Conservation (phyloP, 2,329 filamentous ascomycete species). For the Phyllosticta citrichinensis region DNA sequence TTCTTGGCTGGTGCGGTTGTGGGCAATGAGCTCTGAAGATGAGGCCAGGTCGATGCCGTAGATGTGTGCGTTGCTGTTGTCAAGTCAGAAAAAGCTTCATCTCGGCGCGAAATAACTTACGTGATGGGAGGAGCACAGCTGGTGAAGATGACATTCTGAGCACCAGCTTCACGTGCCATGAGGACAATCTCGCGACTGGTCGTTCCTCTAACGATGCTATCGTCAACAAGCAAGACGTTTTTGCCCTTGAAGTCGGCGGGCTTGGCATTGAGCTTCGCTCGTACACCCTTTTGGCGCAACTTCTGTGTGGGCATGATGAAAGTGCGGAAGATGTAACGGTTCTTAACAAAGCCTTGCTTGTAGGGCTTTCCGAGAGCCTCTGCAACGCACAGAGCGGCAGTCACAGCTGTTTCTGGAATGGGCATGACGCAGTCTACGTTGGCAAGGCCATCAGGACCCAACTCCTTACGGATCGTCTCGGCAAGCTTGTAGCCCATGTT, state of each 20-base stretch:
- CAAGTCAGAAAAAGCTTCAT: not conserved
- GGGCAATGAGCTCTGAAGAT: constrained; percentile 60
- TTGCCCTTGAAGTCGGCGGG: constrained; percentile 72
- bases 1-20: constrained; percentile 50
- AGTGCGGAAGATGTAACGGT: constrained; percentile 78
- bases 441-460: constrained; percentile 59
- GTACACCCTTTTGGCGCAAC: constrained; percentile 72
- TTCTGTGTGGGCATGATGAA: constrained; percentile 82
- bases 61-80: constrained; percentile 61
- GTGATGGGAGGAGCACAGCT: constrained; percentile 75
- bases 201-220: constrained; percentile 80
- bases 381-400: constrained; percentile 68
- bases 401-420: constrained; percentile 75
- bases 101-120: constrained; percentile 19
- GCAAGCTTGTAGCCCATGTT: constrained; percentile 81
- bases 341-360: constrained; percentile 78
- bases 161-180: constrained; percentile 79
- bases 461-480: constrained; percentile 54
- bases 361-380: constrained; percentile 66
- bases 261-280: constrained; percentile 83
- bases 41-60: constrained; percentile 72
- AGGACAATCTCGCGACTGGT: constrained; percentile 68
- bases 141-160: constrained; percentile 72
- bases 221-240: constrained; percentile 76
- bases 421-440: constrained; percentile 80